Evolutionary conservation across 1,284 basidiomycete genomes (phyloP).

Genomic region (Waitea zeae): DNA sequence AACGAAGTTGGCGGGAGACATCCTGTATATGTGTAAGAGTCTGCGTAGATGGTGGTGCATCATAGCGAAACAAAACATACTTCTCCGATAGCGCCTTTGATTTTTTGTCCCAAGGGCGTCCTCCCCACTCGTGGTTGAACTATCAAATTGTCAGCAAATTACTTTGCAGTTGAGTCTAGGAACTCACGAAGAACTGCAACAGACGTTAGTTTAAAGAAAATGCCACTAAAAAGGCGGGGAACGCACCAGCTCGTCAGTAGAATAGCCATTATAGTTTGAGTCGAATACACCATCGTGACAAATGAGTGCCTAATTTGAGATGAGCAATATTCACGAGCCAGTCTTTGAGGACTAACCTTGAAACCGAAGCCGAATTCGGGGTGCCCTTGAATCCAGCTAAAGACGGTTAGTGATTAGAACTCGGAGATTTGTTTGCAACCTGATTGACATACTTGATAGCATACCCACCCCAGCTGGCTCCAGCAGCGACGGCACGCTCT

Average conservation of each 20-base stretch:
- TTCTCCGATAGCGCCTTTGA: constrained; percentile 35
- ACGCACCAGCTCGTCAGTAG: constrained; percentile 76
- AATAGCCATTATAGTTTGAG: constrained; percentile 54
- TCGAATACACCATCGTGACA: constrained; percentile 84
- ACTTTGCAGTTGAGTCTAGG: not conserved
- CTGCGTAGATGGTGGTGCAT: too few relatives aligned
- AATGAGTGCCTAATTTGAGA: constrained; percentile 42
- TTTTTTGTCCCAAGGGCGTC: constrained; percentile 58
- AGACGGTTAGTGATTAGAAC: constrained; percentile 5
- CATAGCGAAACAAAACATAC: too few relatives aligned
- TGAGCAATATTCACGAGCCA: not conserved
- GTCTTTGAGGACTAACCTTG: constrained; percentile 28
- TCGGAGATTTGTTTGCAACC: not conserved
- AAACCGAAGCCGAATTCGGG: constrained; percentile 74
- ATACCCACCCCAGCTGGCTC: constrained; percentile 71
- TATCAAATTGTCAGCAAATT: constrained; percentile 12
- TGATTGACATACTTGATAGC: constrained; percentile 50
- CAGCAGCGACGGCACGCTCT: constrained; percentile 66
- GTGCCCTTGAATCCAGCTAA: constrained; percentile 87
- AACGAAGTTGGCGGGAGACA: constrained; percentile 65
- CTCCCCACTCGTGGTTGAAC: constrained; percentile 78
- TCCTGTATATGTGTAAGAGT: too few relatives aligned
- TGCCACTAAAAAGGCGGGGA: too few relatives aligned
- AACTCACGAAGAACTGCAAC: constrained; percentile 67
- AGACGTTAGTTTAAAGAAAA: too few relatives aligned